phyloP scores from a whole-genome alignment of 805 yeast genomes.

The Metschnikowia vanudenii region DNA sequence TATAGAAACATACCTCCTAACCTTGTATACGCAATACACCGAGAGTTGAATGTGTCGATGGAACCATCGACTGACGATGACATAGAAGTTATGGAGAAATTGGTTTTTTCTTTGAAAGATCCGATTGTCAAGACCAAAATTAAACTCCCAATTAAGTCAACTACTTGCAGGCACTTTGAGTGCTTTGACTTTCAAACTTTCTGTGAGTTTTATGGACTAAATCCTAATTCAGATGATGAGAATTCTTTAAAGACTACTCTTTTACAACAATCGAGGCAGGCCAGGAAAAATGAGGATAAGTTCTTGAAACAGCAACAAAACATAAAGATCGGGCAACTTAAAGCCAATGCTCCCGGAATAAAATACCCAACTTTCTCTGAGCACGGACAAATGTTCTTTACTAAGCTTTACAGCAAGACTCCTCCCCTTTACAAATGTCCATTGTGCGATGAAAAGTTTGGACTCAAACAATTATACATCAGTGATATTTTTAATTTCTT shows the following conservation, averaged over 20 bases:
- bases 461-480: slow-evolving; percentile 33
- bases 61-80: slow-evolving; percentile 27
- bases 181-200: slow-evolving; percentile 45
- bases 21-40: slow-evolving; percentile 26
- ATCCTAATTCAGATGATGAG: slow-evolving; percentile 23
- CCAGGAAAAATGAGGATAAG: slow-evolving; percentile 15
- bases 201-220: slow-evolving; percentile 38
- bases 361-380: slow-evolving; percentile 19
- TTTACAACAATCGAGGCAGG: slow-evolving; percentile 26
- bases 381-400: slow-evolving; percentile 21
- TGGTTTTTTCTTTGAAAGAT: slow-evolving; percentile 39
- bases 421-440: slow-evolving; percentile 41
- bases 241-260: slow-evolving; percentile 26
- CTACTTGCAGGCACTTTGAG: slow-evolving; percentile 39
- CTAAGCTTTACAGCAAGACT: slow-evolving; percentile 16
- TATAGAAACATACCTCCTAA: slow-evolving; percentile 31
- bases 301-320: slow-evolving; percentile 16
- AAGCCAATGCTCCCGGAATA: slow-evolving; percentile 12
- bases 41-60: slow-evolving; percentile 25
- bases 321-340: slow-evolving; percentile 13
- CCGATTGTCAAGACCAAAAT: slow-evolving; percentile 42
- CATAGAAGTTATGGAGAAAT: slow-evolving; percentile 34
- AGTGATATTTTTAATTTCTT: slow-evolving; percentile 42
- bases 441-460: slow-evolving; percentile 36
- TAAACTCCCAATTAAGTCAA: slow-evolving; percentile 39